phyloP scores from a whole-genome alignment of 441 rosid species.

The Adansonia grandidieri region DNA sequence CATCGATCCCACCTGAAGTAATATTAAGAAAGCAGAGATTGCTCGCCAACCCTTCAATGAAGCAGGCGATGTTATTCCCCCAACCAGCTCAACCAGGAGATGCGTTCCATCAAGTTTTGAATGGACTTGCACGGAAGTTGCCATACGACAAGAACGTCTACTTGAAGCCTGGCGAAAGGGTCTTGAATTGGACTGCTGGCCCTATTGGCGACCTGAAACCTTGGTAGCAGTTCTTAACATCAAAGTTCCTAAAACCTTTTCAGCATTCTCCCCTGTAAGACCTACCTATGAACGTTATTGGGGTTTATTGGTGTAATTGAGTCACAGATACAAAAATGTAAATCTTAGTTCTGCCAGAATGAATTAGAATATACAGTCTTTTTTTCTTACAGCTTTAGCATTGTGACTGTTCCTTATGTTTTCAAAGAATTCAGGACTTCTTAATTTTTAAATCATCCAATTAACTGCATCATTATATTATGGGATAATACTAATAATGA shows the following conservation, averaged over 20 bases:
- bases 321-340: slow-evolving; percentile 5
- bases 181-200: slow-evolving; percentile 81
- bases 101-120: slow-evolving; percentile 76
- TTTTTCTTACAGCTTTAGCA: not conserved
- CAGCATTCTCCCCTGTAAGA: not conserved
- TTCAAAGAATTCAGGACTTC: not conserved
- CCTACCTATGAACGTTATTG: not conserved
- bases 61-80: slow-evolving; percentile 79
- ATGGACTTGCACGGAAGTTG: slow-evolving; percentile 77
- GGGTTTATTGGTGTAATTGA: slow-evolving; percentile 3
- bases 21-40: slow-evolving; percentile 68
- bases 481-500: not conserved
- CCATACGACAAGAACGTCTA: slow-evolving; percentile 58
- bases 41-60: slow-evolving; percentile 81
- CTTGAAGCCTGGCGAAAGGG: slow-evolving; percentile 55
- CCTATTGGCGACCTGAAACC: slow-evolving; percentile 77
- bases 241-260: not conserved
- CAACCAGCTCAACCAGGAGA: slow-evolving; percentile 76
- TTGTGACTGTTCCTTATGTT: not conserved
- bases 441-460: slow-evolving; percentile 2
- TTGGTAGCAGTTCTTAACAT: slow-evolving; percentile 48
- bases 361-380: slow-evolving; percentile 13
- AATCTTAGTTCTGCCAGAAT: slow-evolving; percentile 24
- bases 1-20: slow-evolving; percentile 66
- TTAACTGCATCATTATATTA: not conserved